Percentiles rank a stretch among this genome's conserved stretches.
These are phyloP conservation scores for Jamesozyma gamospora DNA, from an alignment of 805 yeast genomes.

Conservation along the genomic window DNA sequence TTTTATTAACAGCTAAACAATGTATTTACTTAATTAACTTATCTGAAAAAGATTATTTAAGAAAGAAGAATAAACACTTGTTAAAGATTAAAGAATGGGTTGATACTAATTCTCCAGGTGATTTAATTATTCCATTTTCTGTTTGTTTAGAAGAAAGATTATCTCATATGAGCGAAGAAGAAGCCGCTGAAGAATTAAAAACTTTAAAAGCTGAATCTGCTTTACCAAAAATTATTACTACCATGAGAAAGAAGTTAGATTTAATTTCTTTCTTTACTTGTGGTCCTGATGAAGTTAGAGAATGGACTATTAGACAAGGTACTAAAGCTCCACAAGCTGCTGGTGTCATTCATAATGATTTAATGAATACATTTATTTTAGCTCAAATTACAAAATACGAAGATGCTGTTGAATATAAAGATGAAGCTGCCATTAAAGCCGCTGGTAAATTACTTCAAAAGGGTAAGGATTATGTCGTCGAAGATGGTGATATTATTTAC, in stretches of 20 bases:
- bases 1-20: slow-evolving; percentile 89
- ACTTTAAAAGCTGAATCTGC: slow-evolving; percentile 65
- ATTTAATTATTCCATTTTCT: slow-evolving; percentile 82
- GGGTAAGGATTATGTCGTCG: slow-evolving; percentile 92
- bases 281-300: slow-evolving; percentile 94
- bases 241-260: slow-evolving; percentile 79
- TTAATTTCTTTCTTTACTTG: slow-evolving; percentile 92
- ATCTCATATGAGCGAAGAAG: slow-evolving; percentile 78
- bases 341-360: slow-evolving; percentile 93
- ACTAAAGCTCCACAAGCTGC: slow-evolving; percentile 98
- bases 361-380: slow-evolving; percentile 87
- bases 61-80: slow-evolving; percentile 83
- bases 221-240: slow-evolving; percentile 72
- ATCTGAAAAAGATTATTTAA: slow-evolving; percentile 77
- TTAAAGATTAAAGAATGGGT: slow-evolving; percentile 84
- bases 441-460: slow-evolving; percentile 83
- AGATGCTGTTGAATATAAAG: slow-evolving; percentile 67
- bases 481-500: slow-evolving; percentile 87
- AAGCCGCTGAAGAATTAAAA: slow-evolving; percentile 67
- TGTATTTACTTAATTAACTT: slow-evolving; percentile 85
- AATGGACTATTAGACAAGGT: slow-evolving; percentile 92
- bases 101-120: slow-evolving; percentile 70
- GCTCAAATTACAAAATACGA: slow-evolving; percentile 86
- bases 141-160: slow-evolving; percentile 88
- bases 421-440: slow-evolving; percentile 73